Base-by-base conservation (phyloP, 352 stramenopile species). In the Globisporangium okanoganense region DNA sequence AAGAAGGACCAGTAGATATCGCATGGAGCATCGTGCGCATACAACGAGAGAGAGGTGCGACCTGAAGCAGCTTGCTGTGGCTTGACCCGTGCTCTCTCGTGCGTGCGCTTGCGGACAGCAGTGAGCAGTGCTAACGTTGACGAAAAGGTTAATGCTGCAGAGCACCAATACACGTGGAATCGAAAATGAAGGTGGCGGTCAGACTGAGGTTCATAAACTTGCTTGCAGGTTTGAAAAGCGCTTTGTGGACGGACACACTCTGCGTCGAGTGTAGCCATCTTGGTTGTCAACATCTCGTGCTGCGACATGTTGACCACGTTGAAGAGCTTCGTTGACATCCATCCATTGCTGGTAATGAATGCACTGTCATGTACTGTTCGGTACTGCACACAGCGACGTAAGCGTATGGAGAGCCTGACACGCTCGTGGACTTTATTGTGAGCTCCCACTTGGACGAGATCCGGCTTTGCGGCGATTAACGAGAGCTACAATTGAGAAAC, bases 1-100 rank as follows among this genome's bases (percentile, higher is more conserved):
- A 85, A 85, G 70, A 85, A 85, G 69, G 73, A 85, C 64, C 78
- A 85, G 79, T 85, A 82, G 73, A 85, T 47, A 51, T 40, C 27
- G 18, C 40, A 31, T 12, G 33, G 27, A 56, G 18, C 40, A n/a
- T 43, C 22, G 44, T 25, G 10, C 20, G 27, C 22, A 29, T 18
- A 49, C 10, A 38, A 40, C 27, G 25, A 29, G 18, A 14, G 25
- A 54, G 20, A 18, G 29, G 29, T 22, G 48, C n/a, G 48, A 18
- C 27, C 40, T 45, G 40, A 45, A 45, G 40, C 29, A 50, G 20
- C 44, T 29, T 50, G 44, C n/a, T 50, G 29, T 33, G 29, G 6
- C 29, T 33, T 33, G 29, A 3, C 29, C 6, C 29, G 29, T 29
- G 44, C 48, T 24, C 18, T 18, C 16, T 36, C 27, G 27, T 35